These are phyloP conservation scores for Fraxinus excelsior DNA, from an alignment of 257 asterid species.

Conservation along the genomic window DNA sequence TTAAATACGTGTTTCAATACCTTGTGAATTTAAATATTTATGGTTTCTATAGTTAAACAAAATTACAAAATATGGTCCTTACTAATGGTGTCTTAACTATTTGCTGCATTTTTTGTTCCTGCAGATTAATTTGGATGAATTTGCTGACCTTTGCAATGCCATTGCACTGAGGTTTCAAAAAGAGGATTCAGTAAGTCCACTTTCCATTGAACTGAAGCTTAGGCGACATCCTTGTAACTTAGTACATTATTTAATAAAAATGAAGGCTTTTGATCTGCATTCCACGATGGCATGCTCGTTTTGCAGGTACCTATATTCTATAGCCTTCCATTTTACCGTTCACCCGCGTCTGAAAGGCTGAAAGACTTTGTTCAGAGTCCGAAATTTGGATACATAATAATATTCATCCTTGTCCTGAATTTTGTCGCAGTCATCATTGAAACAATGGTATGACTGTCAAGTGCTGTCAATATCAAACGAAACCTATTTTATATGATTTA, in stretches of 20 bases:
- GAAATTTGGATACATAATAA: conserved; percentile 65
- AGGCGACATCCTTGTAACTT: not conserved
- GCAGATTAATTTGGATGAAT: conserved; percentile 91
- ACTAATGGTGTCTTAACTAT: conserved; percentile 16
- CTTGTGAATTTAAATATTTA: not conserved
- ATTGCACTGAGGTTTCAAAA: conserved; percentile 92
- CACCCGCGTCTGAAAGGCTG: conserved; percentile 62
- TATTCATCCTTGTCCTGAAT: conserved; percentile 70
- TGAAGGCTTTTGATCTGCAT: conserved; percentile 15
- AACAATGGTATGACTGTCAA: conserved; percentile 66
- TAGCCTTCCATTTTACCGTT: conserved; percentile 74
- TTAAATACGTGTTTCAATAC: not conserved
- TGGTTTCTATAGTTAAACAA: not conserved
- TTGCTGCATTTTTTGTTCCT: conserved; percentile 23
- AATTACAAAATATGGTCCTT: not conserved
- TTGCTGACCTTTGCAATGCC: conserved; percentile 83
- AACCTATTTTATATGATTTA: not conserved
- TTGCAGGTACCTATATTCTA: conserved; percentile 78
- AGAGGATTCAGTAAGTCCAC: conserved; percentile 71
- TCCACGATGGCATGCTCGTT: conserved; percentile 27
- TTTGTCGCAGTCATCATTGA: conserved; percentile 82
- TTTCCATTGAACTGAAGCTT: conserved; percentile 17
- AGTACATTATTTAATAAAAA: not conserved
- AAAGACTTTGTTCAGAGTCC: conserved; percentile 70
- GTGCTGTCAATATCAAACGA: conserved; percentile 1